phyloP scores from a whole-genome alignment of 192 early-diverging fungal genomes.

The Chytriomyces confervae region DNA sequence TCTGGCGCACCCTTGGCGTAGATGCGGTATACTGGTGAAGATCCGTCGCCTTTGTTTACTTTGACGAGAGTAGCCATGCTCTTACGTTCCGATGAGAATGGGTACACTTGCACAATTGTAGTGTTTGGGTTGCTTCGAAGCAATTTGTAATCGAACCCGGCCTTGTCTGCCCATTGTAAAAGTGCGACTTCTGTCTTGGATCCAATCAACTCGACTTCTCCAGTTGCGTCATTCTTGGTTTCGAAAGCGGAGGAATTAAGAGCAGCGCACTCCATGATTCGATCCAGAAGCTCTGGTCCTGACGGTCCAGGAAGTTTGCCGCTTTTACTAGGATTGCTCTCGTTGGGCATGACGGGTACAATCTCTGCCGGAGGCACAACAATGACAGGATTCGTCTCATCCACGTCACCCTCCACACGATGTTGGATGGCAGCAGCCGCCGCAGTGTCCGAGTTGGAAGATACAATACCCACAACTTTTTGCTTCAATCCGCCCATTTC shows the following conservation, averaged over 20 bases:
- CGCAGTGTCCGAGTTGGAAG: neutral
- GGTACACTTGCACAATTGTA: conserved; percentile 72
- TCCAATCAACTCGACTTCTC: conserved; percentile 64
- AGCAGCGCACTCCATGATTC: conserved; percentile 33
- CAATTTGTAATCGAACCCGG: conserved; percentile 64
- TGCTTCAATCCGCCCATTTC: conserved; percentile 14
- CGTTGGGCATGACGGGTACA: too few relatives aligned
- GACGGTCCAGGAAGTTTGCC: neutral
- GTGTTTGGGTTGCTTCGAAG: conserved; percentile 64
- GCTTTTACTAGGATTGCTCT: neutral
- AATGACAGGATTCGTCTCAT: neutral
- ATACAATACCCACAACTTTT: neutral
- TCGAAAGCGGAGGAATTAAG: conserved; percentile 51
- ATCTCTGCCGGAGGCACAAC: neutral
- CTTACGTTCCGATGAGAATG: conserved; percentile 93
- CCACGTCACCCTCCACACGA: neutral
- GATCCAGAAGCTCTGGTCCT: conserved; percentile 10
- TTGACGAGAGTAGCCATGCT: conserved; percentile 86
- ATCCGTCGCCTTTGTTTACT: conserved; percentile 42
- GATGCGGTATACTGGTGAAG: conserved; percentile 56
- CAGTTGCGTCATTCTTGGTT: conserved; percentile 11
- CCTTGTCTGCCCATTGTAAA: conserved; percentile 73
- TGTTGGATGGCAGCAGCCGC: neutral
- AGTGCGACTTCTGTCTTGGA: conserved; percentile 96
- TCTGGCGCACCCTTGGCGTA: conserved; percentile 89